phyloP scores from a whole-genome alignment of 1,139 yeast genomes.

The Insectozyma bohioensis region DNA sequence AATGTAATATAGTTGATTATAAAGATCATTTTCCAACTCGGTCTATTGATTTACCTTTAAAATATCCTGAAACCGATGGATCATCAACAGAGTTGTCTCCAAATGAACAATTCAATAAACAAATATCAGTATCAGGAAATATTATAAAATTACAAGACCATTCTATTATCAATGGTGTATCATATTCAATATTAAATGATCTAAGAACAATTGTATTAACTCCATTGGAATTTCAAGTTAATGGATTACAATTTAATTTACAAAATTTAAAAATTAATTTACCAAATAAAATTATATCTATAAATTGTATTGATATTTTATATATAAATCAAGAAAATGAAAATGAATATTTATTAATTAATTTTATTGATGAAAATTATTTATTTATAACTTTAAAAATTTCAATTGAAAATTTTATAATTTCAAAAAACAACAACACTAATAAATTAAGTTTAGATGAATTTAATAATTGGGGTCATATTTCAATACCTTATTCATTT shows the following conservation, averaged over 20 bases:
- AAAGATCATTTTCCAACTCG: slow-evolving; percentile 21
- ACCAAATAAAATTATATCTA: slow-evolving; percentile 34
- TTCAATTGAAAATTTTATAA: slow-evolving; percentile 30
- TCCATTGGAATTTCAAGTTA: slow-evolving; percentile 26
- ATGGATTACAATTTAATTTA: slow-evolving; percentile 24
- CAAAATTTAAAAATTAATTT: slow-evolving; percentile 30
- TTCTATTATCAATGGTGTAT: slow-evolving; percentile 24
- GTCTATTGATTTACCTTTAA: slow-evolving; percentile 31
- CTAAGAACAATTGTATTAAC: slow-evolving; percentile 28
- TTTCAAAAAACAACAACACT: no score
- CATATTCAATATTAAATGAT: slow-evolving; percentile 32
- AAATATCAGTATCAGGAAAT: slow-evolving; percentile 24
- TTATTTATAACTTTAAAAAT: slow-evolving; percentile 35
- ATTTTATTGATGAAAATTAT: slow-evolving; percentile 28
- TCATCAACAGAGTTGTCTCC: slow-evolving; percentile 6
- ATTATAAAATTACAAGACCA: slow-evolving; percentile 21
- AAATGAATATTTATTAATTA: no score
- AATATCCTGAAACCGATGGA: slow-evolving; percentile 21
- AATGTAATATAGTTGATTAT: slow-evolving; percentile 27
- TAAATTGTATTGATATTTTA: slow-evolving; percentile 22
- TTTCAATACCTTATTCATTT: slow-evolving; percentile 72
- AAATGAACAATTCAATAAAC: slow-evolving; percentile 25
- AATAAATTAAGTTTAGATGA: slow-evolving; percentile 27
- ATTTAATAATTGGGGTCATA: slow-evolving; percentile 56
- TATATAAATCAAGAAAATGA: slow-evolving; percentile 17